phyloP scores from a whole-genome alignment of 192 early-diverging fungal species.

The Coemansia furcata region DNA sequence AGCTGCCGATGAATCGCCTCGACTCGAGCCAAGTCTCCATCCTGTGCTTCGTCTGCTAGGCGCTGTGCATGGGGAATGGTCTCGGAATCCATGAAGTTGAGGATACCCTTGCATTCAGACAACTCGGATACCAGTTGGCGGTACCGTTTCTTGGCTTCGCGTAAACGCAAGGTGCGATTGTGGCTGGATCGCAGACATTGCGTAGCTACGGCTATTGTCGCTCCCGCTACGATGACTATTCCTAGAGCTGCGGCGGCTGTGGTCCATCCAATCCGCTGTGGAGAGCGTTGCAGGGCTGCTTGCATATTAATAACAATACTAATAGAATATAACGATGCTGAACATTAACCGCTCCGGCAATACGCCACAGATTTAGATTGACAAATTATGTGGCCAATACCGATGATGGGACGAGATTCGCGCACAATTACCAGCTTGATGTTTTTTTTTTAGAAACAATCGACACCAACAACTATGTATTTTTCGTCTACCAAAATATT shows the following conservation, averaged over 20 bases:
- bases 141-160: constrained; percentile 33
- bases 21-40: neutral
- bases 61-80: constrained; percentile 16
- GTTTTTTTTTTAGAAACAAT: constrained; percentile 18
- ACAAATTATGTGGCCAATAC: neutral
- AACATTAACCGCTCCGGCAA: neutral
- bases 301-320: neutral
- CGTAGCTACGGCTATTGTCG: constrained; percentile 15
- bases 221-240: constrained; percentile 16
- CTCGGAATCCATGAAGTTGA: constrained; percentile 30
- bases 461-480: constrained; percentile 32
- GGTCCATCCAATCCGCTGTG: constrained; percentile 4
- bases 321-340: neutral
- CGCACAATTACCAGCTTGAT: neutral
- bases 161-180: constrained; percentile 16
- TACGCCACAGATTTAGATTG: neutral
- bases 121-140: constrained; percentile 28
- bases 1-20: constrained; percentile 18
- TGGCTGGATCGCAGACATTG: constrained; percentile 29
- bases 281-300: neutral
- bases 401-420: constrained; percentile 1
- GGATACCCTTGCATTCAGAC: constrained; percentile 35
- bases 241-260: constrained; percentile 11
- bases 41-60: constrained; percentile 6
- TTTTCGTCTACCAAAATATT: constrained; percentile 30